These are phyloP conservation scores for Ustilago nuda DNA, from an alignment of 1,284 basidiomycete species.

Conservation along the genomic window DNA sequence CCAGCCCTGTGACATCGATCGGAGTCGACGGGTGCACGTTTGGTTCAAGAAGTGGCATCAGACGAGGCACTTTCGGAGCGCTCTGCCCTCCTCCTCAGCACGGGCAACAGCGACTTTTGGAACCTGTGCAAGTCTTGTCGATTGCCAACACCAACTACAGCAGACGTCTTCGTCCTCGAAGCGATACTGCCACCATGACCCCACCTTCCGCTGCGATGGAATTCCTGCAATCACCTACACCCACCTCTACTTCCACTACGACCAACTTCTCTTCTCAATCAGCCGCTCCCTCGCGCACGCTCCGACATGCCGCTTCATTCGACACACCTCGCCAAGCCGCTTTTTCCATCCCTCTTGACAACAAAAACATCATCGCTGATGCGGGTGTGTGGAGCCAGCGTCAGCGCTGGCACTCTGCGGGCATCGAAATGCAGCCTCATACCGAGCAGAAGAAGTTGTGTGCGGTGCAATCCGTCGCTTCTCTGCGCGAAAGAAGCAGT, in stretches of 20 bases:
- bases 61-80: constrained; percentile 25
- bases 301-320: constrained; percentile 18
- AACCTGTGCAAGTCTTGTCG: constrained; percentile 4
- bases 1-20: constrained; percentile 3
- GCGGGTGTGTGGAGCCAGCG: constrained; percentile 9
- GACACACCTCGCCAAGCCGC: constrained; percentile 6
- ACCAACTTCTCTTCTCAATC: background rate
- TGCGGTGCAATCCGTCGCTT: constrained; percentile 12
- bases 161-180: background rate
- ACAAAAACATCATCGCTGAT: background rate
- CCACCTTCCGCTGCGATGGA: constrained; percentile 31
- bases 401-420: constrained; percentile 27
- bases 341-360: background rate
- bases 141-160: background rate
- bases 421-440: background rate
- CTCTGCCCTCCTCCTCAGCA: constrained; percentile 1
- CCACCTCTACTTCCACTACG: background rate
- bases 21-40: constrained; percentile 8
- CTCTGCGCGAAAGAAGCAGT: constrained; percentile 10
- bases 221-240: constrained; percentile 15
- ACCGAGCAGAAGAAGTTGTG: constrained; percentile 1
- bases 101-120: background rate
- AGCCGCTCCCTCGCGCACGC: background rate
- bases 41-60: background rate
- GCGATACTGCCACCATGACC: constrained; percentile 11